Evolutionary conservation across 768 basidiomycete genomes (phyloP).

Genomic region (Suillus occidentalis): DNA sequence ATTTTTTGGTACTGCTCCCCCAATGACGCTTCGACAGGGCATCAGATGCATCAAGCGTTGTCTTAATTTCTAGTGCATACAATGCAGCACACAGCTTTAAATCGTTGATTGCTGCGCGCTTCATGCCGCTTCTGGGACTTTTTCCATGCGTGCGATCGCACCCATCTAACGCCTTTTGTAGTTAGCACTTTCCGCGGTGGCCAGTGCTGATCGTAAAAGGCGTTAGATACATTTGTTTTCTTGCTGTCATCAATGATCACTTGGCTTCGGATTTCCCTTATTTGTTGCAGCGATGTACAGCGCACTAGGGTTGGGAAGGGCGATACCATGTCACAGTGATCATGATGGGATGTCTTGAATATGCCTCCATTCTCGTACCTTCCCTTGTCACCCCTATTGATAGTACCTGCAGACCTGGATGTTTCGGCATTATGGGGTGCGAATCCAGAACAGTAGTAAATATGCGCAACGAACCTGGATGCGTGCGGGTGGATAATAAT

Average conservation of each 20-base stretch:
- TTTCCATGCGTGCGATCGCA: background rate
- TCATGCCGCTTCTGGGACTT: slow-evolving; percentile 64
- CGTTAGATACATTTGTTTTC: slow-evolving; percentile 31
- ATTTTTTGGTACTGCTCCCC: slow-evolving; percentile 6
- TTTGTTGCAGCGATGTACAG: slow-evolving; percentile 72
- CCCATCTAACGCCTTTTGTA: slow-evolving; percentile 3
- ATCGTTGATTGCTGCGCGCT: slow-evolving; percentile 66
- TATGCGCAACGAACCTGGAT: slow-evolving; percentile 29
- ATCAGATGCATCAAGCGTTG: slow-evolving; percentile 52
- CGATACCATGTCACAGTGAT: slow-evolving; percentile 58
- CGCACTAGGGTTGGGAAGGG: slow-evolving; percentile 70
- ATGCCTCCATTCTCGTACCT: slow-evolving; percentile 8
- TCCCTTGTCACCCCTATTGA: background rate
- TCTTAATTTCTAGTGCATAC: slow-evolving; percentile 60
- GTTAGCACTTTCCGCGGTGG: slow-evolving; percentile 57
- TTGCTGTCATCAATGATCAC: slow-evolving; percentile 50
- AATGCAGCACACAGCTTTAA: no score
- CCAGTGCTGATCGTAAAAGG: no score
- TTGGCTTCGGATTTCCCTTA: slow-evolving; percentile 77
- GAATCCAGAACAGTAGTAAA: slow-evolving; percentile 50
- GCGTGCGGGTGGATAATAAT: background rate
- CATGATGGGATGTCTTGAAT: slow-evolving; percentile 57
- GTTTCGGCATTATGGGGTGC: slow-evolving; percentile 46
- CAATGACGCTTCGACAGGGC: slow-evolving; percentile 39
- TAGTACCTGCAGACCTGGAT: slow-evolving; percentile 39